Conservation (phyloP, 202 grass and related monocot genomes). For the Brachypodium distachyon region DNA sequence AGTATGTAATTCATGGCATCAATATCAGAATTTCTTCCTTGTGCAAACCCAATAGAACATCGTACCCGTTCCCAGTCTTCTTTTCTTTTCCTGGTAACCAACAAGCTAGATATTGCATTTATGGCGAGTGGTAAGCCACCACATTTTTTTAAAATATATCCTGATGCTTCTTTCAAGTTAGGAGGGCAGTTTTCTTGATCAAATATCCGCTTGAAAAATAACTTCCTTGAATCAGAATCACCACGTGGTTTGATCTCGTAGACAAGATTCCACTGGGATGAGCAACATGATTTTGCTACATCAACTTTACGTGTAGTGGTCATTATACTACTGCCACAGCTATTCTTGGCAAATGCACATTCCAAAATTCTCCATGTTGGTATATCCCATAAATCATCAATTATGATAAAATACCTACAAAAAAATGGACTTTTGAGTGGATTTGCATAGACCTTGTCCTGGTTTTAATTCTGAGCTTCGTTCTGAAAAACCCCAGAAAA, state of each 20-base stretch:
- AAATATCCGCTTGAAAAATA: not conserved
- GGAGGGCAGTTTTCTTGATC: not conserved
- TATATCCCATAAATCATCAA: not conserved
- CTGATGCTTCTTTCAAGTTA: not conserved
- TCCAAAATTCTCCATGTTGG: not conserved
- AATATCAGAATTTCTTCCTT: too few relatives aligned
- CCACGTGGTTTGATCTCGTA: constrained; percentile 7
- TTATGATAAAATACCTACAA: constrained; percentile 4
- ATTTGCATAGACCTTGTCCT: too few relatives aligned
- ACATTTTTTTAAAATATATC: too few relatives aligned
- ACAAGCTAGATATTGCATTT: not conserved
- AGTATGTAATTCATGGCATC: too few relatives aligned
- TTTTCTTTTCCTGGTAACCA: not conserved
- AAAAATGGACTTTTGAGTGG: too few relatives aligned
- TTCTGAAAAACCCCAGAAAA: too few relatives aligned
- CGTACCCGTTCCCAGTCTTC: too few relatives aligned
- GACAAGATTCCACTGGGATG: not conserved
- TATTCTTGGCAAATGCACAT: not conserved
- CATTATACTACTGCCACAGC: constrained; percentile 2
- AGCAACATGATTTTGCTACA: too few relatives aligned
- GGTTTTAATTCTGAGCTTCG: too few relatives aligned
- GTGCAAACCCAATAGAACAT: too few relatives aligned
- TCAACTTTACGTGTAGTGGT: not conserved
- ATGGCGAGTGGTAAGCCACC: too few relatives aligned
- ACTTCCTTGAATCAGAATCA: not conserved